Percentiles rank a stretch among this genome's conserved stretches.
phyloP scores from a whole-genome alignment of 495 filamentous ascomycete species.

The Hypoxylon lienhwacheense region DNA sequence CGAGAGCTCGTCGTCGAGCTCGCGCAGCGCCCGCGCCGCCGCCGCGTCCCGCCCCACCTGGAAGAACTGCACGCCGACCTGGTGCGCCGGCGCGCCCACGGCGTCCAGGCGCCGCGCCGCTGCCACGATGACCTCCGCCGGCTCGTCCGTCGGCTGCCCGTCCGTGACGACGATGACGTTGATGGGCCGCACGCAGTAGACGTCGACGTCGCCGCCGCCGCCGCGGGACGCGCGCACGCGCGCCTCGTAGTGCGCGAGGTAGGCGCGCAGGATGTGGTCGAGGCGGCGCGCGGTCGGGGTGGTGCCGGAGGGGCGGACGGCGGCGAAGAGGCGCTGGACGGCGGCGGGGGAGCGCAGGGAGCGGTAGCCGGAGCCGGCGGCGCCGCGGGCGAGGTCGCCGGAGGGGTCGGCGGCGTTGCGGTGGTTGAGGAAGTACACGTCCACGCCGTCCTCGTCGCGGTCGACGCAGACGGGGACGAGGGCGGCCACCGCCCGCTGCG shows the following conservation, averaged over 20 bases:
- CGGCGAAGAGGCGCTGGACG: slow-evolving; percentile 68
- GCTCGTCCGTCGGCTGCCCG: slow-evolving; percentile 79
- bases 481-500: slow-evolving; percentile 65
- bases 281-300: slow-evolving; percentile 80
- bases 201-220: slow-evolving; percentile 53
- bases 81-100: slow-evolving; percentile 73
- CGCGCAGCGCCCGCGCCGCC: slow-evolving; percentile 65
- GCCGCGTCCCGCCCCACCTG: slow-evolving; percentile 78
- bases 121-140: slow-evolving; percentile 68
- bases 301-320: slow-evolving; percentile 62
- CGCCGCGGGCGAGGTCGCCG: slow-evolving; percentile 32
- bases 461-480: slow-evolving; percentile 85
- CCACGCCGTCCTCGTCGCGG: slow-evolving; percentile 87
- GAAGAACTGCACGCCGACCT: slow-evolving; percentile 96
- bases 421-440: slow-evolving; percentile 89
- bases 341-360: slow-evolving; percentile 56
- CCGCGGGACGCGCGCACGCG: slow-evolving; percentile 41
- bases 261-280: slow-evolving; percentile 71
- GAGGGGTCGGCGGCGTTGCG: slow-evolving; percentile 30
- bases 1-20: slow-evolving; percentile 77
- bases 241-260: slow-evolving; percentile 51
- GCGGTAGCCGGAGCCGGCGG: slow-evolving; percentile 52
- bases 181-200: slow-evolving; percentile 69
- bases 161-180: slow-evolving; percentile 96
- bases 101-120: slow-evolving; percentile 72